Evolutionary conservation across 2,329 filamentous ascomycete species (phyloP).

Genomic region (Tolypocladium paradoxum): DNA sequence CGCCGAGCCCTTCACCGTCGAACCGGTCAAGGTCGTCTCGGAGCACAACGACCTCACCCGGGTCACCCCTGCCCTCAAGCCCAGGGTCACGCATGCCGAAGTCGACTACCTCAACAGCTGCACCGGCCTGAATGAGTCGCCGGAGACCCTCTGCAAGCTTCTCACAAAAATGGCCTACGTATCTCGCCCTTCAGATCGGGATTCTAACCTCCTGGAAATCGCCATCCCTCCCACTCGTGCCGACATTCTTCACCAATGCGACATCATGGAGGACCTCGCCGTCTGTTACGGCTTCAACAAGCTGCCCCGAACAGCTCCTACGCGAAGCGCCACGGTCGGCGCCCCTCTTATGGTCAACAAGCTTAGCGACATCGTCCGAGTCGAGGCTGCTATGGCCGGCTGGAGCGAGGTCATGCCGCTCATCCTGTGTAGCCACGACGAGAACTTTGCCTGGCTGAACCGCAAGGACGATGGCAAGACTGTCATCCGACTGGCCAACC

Average conservation of each 20-base stretch:
- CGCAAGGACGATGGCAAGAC: conserved; percentile 76
- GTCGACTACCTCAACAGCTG: conserved; percentile 91
- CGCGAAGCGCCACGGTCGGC: conserved; percentile 75
- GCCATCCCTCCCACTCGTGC: conserved; percentile 80
- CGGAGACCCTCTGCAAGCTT: conserved; percentile 66
- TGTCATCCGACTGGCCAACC: conserved; percentile 78
- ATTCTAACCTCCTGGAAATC: conserved; percentile 66
- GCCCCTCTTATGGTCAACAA: conserved; percentile 89
- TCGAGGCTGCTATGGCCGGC: conserved; percentile 84
- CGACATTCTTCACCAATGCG: conserved; percentile 90
- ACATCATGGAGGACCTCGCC: conserved; percentile 97
- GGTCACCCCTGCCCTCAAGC: conserved; percentile 69
- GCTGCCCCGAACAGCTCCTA: conserved; percentile 76
- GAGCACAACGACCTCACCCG: conserved; percentile 80
- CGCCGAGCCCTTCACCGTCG: conserved; percentile 78
- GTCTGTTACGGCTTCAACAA: conserved; percentile 98
- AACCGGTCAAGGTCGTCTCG: conserved; percentile 86
- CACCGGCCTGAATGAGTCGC: conserved; percentile 68
- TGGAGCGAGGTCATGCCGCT: conserved; percentile 96
- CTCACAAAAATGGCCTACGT: conserved; percentile 81
- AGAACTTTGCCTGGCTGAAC: conserved; percentile 95
- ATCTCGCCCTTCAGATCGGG: conserved; percentile 62
- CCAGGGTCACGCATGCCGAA: conserved; percentile 68
- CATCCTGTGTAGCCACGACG: conserved; percentile 93
- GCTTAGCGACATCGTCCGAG: conserved; percentile 79